These are phyloP conservation scores for Entomophthora muscae DNA, from an alignment of 371 early-diverging fungal genomes.

Conservation along the genomic window DNA sequence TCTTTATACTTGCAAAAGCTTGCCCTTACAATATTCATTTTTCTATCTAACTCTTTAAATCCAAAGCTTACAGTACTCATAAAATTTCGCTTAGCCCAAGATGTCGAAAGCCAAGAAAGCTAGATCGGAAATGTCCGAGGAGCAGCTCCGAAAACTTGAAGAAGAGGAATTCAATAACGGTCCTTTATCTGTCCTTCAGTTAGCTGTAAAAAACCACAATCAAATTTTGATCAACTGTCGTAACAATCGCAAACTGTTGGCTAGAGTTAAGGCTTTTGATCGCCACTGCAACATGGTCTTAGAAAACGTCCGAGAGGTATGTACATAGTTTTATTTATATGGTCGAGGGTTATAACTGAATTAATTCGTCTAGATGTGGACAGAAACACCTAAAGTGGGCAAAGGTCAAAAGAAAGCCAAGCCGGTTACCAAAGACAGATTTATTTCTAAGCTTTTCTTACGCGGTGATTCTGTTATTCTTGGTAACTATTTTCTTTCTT, in stretches of 20 bases:
- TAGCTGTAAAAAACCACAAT: slow-evolving; percentile 88
- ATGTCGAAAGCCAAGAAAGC: slow-evolving; percentile 22
- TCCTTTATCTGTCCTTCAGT: slow-evolving; percentile 86
- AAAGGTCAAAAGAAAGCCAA: slow-evolving; percentile 83
- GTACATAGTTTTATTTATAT: slow-evolving; percentile 1
- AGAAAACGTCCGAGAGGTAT: slow-evolving; percentile 93
- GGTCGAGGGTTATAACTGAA: not conserved
- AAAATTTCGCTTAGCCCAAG: too few relatives aligned
- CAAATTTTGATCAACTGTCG: slow-evolving; percentile 89
- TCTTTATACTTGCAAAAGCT: too few relatives aligned
- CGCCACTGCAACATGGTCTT: slow-evolving; percentile 97
- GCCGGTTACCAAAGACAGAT: slow-evolving; percentile 94
- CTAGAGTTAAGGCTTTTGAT: slow-evolving; percentile 96
- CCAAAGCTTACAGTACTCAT: too few relatives aligned
- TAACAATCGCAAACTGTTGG: slow-evolving; percentile 93
- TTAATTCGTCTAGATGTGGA: slow-evolving; percentile 65
- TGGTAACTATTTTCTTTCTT: slow-evolving; percentile 20
- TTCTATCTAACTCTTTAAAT: too few relatives aligned
- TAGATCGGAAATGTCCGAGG: slow-evolving; percentile 78
- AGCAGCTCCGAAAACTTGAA: slow-evolving; percentile 79
- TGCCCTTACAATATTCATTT: too few relatives aligned
- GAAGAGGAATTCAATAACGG: slow-evolving; percentile 93
- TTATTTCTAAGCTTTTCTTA: slow-evolving; percentile 94
- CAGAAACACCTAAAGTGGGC: slow-evolving; percentile 74
- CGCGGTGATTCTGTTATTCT: slow-evolving; percentile 93